phyloP scores from a whole-genome alignment of 495 filamentous ascomycete species.

The Neurospora tetraspora region DNA sequence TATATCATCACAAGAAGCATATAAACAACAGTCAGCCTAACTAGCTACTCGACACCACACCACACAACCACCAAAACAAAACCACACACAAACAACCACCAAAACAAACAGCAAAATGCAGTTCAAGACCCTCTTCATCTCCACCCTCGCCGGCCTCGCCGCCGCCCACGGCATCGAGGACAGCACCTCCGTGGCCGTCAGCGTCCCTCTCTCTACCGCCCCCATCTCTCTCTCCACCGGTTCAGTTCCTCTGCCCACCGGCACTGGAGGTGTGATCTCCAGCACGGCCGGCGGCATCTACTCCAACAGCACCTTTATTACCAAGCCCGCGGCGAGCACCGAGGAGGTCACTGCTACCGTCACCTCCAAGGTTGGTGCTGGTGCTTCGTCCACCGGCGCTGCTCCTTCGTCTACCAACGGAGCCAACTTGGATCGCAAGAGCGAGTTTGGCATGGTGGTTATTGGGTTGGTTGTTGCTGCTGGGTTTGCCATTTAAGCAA shows the following conservation, averaged over 20 bases:
- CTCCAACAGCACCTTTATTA: background rate
- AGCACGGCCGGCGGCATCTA: background rate
- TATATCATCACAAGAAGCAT: background rate
- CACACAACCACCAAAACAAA: background rate
- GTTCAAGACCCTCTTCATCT: constrained; percentile 15
- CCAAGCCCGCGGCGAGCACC: background rate
- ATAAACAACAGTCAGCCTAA: background rate
- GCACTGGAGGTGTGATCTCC: background rate
- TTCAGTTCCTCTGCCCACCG: background rate
- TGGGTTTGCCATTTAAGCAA: constrained; percentile 28
- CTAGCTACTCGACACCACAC: background rate
- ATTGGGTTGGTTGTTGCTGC: constrained; percentile 20
- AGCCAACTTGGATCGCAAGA: background rate
- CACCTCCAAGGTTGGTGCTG: background rate
- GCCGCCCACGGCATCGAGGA: no score
- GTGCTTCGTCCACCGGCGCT: background rate
- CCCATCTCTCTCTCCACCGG: background rate
- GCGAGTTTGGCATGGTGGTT: constrained; percentile 10
- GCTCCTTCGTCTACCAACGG: background rate
- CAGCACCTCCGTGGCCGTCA: constrained; percentile 25
- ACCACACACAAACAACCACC: background rate
- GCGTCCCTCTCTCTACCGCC: constrained; percentile 19
- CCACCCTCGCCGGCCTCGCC: constrained; percentile 14
- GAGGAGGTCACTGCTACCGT: background rate
- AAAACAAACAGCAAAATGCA: constrained; percentile 13